Evolutionary conservation across 345 rosid genomes (phyloP), one percentile per base, ranked within the genome.

Genomic region (Rubroshorea leprosula): DNA sequence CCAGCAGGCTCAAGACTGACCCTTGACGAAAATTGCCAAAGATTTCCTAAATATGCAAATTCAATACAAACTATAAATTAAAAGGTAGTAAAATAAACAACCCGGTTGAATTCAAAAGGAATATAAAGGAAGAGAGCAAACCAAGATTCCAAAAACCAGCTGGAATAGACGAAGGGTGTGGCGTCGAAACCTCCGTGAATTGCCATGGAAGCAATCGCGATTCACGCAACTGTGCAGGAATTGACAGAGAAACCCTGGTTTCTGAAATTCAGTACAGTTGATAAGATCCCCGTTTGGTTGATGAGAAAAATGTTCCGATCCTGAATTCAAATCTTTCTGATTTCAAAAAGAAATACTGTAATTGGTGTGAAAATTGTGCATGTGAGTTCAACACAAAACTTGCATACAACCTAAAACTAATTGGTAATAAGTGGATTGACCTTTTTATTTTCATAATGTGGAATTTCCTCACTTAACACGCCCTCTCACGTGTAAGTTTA

Each of bases 91-190:
- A 17, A n/a, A 21, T 29, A 21, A 21, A 21, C 47, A 24, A 49
- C 27, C 17, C 18, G 23, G 16, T 41, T 54, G 25, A 65, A 57
- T 46, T 57, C 17, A 43, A 6, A 72, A 13, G n/a, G 12, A 25
- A 29, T 6, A 22, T 6, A 14, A 17, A 31, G 6, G 38, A 63
- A 14, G 2, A 43, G 35, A 25, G 62, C 90, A 3, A 58, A 85
- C 87, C 94, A 14, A 74, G 59, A 46, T 62, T 46, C 69, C 63
- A 69, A 23, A 49, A 43, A 57, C 67, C 60, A 16, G 78, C 23
- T 2, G 75, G 66, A 25, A 46, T 38, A 62, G 61, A 65, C 7
- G 71, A 60, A 8, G 74, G 58, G 12, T 16, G 60, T 15, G 47
- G 41, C 25, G 62, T 16, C 47, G 48, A 21, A 11, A 56, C 54